Base-by-base conservation (phyloP, 768 basidiomycete species). In the Auricularia cornea region DNA sequence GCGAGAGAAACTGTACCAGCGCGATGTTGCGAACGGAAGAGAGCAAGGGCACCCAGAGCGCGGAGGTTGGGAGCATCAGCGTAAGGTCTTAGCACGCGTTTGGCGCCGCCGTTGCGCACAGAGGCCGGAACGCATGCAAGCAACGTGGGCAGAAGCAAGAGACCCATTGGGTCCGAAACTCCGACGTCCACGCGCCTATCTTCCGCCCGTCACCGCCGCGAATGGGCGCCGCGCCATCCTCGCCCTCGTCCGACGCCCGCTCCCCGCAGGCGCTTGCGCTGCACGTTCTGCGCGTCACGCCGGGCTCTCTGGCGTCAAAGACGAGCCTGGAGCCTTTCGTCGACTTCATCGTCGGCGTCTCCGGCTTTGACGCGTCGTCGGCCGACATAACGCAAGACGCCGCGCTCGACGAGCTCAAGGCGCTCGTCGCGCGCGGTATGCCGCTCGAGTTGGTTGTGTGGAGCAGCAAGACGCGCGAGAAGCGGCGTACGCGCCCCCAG, bases 331-430 rank as follows among this genome's bases (percentile, higher is more conserved):
- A 90, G 71, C 91, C 96, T 2, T 95, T 94, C 77, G 98, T 99
- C 70, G 97, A 98, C 78, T 98, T 97, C 72, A 83, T 99, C 26
- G 87, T 97, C 48, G 97, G 96, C 11, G 89, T 93, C 63, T 87
- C 93, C 71, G 90, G 90, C 18, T 31, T 16, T 12, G 54, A 57
- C 35, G 35, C 35, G 35, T 38, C 35, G 10, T 38, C 35, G 10
- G 35, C 8, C 10, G 8, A 8, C 10, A 14, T 14, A 10, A 20
- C 29, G 26, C 26, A 28, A 10, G 28, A 57, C 16, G 26, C 14
- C 2, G 28, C 28, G 51, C 51, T n/a, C 12, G 51, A 28, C n/a
- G 12, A 29, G 16, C 26, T 31, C 16, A 26, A 57, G 14, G 54
- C 28, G 30, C 54, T 57, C 28, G 54, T 31, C 8, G 26, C 14